Evolutionary conservation across 257 asterid species (phyloP), one percentile per base, ranked within the genome.

Genomic region (Solanum corneliomulleri): DNA sequence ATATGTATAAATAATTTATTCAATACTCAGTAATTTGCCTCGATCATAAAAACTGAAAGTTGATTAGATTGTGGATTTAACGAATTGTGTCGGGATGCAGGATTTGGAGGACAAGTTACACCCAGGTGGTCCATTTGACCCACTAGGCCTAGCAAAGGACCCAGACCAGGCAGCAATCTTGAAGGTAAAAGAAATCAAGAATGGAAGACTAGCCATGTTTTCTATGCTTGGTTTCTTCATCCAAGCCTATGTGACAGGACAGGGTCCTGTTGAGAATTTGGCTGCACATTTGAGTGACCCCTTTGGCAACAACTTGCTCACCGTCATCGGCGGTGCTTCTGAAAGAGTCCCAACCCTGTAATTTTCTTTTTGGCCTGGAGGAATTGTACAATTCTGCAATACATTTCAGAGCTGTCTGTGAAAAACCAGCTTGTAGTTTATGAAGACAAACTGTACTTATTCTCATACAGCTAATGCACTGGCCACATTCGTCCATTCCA

Each of bases 81-180:
- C 0, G 9, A 77, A 42, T 77, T 78, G 84, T 45, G 21, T 86
- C 3, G 35, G 5, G 47, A 18, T 84, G 69, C 66, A 96, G 99
- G 93, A 96, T 71, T 86, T 96, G 84, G 99, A 96, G 92, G 98
- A 96, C 98, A 95, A 91, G 93, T 97, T 96, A 89, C 98, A 96
- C 92, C 98, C 99, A 0, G 98, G 99, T 45, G 99, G 99, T 76
- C 99, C 98, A 16, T 96, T 96, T 71, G 99, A 96, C 49, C 99
- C 99, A 2, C 35, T 96, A 93, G 98, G 98, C 49, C 93, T 96
- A 6, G 98, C 99, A 14, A 89, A 93, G 3, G 99, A 96, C 70
- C 99, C 98, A 1, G 98, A 96, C 92, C 99, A 96, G 90, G 98
- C 98, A 21, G 99, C 99, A 2, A 42, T 96, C 39, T 91, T 96